Base-by-base conservation (phyloP, 2,329 filamentous ascomycete species). In the Orbilia javanica region DNA sequence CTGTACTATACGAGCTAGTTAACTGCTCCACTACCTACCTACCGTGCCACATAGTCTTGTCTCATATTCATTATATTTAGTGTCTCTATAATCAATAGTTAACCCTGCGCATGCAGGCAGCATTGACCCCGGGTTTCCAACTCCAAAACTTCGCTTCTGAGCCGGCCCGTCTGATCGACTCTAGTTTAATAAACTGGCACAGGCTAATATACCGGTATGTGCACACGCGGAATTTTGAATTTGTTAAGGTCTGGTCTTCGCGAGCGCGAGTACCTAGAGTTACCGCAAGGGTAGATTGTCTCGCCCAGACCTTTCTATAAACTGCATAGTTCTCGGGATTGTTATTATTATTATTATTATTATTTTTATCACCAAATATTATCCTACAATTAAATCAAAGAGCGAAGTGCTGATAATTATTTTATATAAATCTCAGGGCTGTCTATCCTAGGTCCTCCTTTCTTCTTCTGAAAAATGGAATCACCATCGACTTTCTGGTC, bases 401-500 rank as follows among this genome's bases (percentile, higher is more conserved):
- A 15, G 11, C 46, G 27, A 15, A 15, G 46, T 22, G 25, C 25
- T 29, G 3, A 53, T 18, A 31, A 18, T 4, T 27, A 18, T 18
- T 8, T 6, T 20, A 15, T 34, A 22, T 36, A 36, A 25, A 1
- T 8, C 36, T 15, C 13, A 57, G 5, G 36, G 29, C 46, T 55
- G 55, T 34, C 29, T 52, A 57, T 36, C 6, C 7, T 62, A 50
- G 20, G 50, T n/a, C n/a, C 7, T 36, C 36, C 4, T 68, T 25
- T 27, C 4, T 36, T 20, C 2, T 25, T 31, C 29, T 22, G 57
- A 50, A 69, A 25, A 15, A 78, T 78, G 74, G 67, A 78, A 25
- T 1, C 53, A 15, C 29, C 67, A 29, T 72, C 63, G 15, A 25
- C 67, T 50, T 78, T 63, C 63, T 78, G 74, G 74, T 13, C 31